Evolutionary conservation across 331 rosid genomes (phyloP), one percentile per base, ranked within the genome.

Genomic region (Quercus phellos): DNA sequence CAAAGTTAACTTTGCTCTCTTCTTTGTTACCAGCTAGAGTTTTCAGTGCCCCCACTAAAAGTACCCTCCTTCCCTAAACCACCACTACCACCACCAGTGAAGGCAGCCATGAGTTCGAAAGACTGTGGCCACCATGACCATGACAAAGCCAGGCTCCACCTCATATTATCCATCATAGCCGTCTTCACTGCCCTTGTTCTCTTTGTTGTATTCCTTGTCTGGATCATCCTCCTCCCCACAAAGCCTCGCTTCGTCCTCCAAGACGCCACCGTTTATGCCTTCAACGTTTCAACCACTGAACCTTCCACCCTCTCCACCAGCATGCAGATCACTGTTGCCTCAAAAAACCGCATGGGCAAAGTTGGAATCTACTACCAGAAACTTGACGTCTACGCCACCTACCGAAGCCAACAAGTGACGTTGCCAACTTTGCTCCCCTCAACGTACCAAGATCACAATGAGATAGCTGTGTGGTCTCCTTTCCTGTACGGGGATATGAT

Each of bases 351-450:
- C 1, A 94, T 90, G 73, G 75, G 67, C 14, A 87, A 80, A 69
- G 82, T 91, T 55, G 98, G 93, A 43, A 53, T 91, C 18, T 90
- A 87, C 70, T 91, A 91, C 51, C 84, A 74, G 16, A 73, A 29
- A 0, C 85, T 90, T 34, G 82, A 78, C 72, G 75, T 79, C 34
- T 87, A 73, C 69, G 90, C 77, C 50, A 35, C 93, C 16, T 94
- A 94, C 84, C 81, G 88, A 0, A 75, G 76, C 87, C 97, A 91
- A 17, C 96, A 90, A 80, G 75, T 94, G 63, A 89, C 98, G 0
- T 74, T 83, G 1, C 60, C 86, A 2, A 85, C 92, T 0, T 55
- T 51, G 17, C 43, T 91, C 29, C 97, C 97, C 0, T 22, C 76
- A 2, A 74, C 90, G 3, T 91, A 87, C 83, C 98, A 94, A 68